Evolutionary conservation across 176 grass and related monocot genomes (phyloP), one percentile per base, ranked within the genome.

Genomic region (Panicum miliaceum): DNA sequence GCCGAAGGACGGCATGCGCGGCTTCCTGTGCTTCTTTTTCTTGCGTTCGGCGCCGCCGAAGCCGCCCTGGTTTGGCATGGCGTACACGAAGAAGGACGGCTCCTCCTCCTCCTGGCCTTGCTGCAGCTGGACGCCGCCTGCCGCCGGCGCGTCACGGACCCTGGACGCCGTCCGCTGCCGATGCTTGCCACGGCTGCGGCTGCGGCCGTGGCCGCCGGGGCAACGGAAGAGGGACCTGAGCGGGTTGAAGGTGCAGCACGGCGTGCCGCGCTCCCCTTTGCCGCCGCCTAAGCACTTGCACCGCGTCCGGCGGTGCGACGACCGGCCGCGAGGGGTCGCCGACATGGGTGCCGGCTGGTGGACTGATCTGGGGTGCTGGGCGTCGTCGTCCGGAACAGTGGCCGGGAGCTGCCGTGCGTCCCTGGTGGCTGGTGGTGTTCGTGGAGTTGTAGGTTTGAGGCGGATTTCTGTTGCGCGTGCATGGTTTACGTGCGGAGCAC

Each of bases 11-110:
- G 88, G 80, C 48, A 90, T 53, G 50, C 66, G 42, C 67, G 67
- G 37, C 51, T 86, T 86, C 74, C 29, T 32, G n/a, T 79, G 67
- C 84, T 73, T 83, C 84, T 78, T 85, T 41, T 78, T 79, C 8
- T 78, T 75, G 25, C n/a, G 48, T 18, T 62, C 61, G 3, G 57
- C 34, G 50, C 3, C 16, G 36, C 42, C 16, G 50, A 13, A 13
- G 74, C 46, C 83, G 7, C 48, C 59, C 40, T 27, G 85, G 79
- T 61, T 82, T 29, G 61, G 85, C 88, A 90, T 90, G 84, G 88
- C 61, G 62, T 90, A 90, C 74, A 83, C 88, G 73, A 86, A 90
- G 84, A 86, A 86, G 18, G 88, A 86, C 18, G 88, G 84, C 40
- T 90, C 88, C 40, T 90, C 88, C 40, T 90, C 79, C 27, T 90